phyloP scores from a whole-genome alignment of 805 yeast genomes.

The Wickerhamiella galacta region DNA sequence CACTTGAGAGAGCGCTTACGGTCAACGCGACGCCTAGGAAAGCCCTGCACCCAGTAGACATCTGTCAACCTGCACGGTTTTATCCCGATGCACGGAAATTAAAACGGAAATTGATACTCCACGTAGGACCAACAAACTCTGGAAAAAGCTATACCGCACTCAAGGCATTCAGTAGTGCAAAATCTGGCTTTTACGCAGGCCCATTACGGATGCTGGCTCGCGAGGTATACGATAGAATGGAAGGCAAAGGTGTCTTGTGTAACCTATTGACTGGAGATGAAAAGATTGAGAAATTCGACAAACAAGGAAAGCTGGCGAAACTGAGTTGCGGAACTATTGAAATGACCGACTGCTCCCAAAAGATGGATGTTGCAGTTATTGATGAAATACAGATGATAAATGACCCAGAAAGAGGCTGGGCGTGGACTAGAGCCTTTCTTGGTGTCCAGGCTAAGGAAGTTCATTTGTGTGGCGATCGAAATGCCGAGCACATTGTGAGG shows the following conservation, averaged over 20 bases:
- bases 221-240: conserved; percentile 75
- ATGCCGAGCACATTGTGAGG: conserved; percentile 53
- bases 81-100: conserved; percentile 71
- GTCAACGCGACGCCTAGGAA: too few species aligned
- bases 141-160: conserved; percentile 86
- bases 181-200: conserved; percentile 83
- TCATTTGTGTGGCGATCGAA: conserved; percentile 86
- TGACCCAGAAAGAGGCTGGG: conserved; percentile 67
- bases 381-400: conserved; percentile 95
- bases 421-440: conserved; percentile 83
- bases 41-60: conserved; percentile 19
- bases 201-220: conserved; percentile 82
- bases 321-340: conserved; percentile 83
- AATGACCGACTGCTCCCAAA: conserved; percentile 57
- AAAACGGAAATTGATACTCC: conserved; percentile 70
- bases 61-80: conserved; percentile 55
- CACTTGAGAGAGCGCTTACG: too few species aligned
- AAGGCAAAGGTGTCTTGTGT: conserved; percentile 47
- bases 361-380: conserved; percentile 73
- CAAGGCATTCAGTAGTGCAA: conserved; percentile 42
- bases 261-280: conserved; percentile 95
- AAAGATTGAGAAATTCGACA: conserved; percentile 50
- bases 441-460: conserved; percentile 77
- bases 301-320: conserved; percentile 51
- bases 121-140: conserved; percentile 93